phyloP scores from a whole-genome alignment of 2,329 filamentous ascomycete species.

The Alternaria dauci region DNA sequence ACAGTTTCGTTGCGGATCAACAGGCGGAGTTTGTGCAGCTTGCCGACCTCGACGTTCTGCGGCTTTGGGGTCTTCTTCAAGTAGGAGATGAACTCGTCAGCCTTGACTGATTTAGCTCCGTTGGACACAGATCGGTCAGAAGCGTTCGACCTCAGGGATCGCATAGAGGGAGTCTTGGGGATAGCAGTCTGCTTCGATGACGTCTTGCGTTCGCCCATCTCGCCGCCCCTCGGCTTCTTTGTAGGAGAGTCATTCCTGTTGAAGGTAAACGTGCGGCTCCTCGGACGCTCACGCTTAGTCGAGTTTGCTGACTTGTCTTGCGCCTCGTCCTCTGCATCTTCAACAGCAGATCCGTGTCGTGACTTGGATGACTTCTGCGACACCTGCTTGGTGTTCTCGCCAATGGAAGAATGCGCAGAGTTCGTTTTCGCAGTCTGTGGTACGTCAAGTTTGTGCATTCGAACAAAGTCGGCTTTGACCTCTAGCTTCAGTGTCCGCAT shows the following conservation, averaged over 20 bases:
- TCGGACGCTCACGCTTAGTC: conserved; percentile 60
- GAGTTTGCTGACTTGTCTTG: conserved; percentile 35
- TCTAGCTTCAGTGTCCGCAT: conserved; percentile 89
- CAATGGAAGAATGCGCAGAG: conserved; percentile 52
- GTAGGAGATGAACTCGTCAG: conserved; percentile 86
- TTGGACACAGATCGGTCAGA: conserved; percentile 69
- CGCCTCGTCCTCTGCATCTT: conserved; percentile 22
- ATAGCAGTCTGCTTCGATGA: conserved; percentile 76
- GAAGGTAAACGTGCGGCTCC: conserved; percentile 82
- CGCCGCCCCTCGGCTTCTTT: conserved; percentile 75
- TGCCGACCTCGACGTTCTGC: conserved; percentile 87
- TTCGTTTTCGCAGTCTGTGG: conserved; percentile 58
- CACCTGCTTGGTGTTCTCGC: conserved; percentile 55
- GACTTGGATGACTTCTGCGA: conserved; percentile 52
- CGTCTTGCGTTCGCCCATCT: conserved; percentile 59
- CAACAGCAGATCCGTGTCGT: conserved; percentile 38
- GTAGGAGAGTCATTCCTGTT: conserved; percentile 74
- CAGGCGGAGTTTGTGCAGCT: conserved; percentile 89
- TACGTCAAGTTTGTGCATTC: conserved; percentile 78
- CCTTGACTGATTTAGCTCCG: conserved; percentile 76
- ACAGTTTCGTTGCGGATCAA: conserved; percentile 94
- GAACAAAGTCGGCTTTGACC: conserved; percentile 95
- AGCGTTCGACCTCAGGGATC: conserved; percentile 62
- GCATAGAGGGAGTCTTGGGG: conserved; percentile 69
- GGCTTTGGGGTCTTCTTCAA: conserved; percentile 82